phyloP scores from a whole-genome alignment of 306 rosid genomes.

The Lotus japonicus region DNA sequence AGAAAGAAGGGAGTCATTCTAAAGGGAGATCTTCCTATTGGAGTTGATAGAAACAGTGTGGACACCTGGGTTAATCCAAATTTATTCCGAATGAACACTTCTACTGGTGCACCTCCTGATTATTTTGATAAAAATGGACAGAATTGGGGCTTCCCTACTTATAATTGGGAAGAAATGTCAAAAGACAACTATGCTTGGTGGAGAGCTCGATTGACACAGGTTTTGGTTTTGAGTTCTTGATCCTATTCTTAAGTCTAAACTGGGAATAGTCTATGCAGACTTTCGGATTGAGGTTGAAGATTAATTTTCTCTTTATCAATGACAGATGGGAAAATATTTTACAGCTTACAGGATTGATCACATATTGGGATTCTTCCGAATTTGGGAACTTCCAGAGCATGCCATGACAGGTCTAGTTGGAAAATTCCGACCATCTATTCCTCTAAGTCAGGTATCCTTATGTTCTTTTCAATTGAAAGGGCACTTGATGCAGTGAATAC shows the following conservation, averaged over 20 bases:
- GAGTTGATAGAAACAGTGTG: slow-evolving; percentile 91
- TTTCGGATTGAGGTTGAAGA: slow-evolving; percentile 14
- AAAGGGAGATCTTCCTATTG: slow-evolving; percentile 98
- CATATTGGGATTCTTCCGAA: slow-evolving; percentile 90
- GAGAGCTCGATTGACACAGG: slow-evolving; percentile 93
- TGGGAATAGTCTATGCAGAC: slow-evolving; percentile 5
- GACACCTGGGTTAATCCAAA: slow-evolving; percentile 96
- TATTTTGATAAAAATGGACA: slow-evolving; percentile 98
- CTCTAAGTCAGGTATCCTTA: slow-evolving; percentile 71
- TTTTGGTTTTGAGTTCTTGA: slow-evolving; percentile 27
- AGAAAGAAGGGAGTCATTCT: slow-evolving; percentile 80
- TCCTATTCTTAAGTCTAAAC: neutral
- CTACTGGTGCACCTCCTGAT: slow-evolving; percentile 99
- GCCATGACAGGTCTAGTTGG: slow-evolving; percentile 85
- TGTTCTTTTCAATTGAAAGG: slow-evolving; percentile 1
- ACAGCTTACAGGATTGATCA: slow-evolving; percentile 97
- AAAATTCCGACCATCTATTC: slow-evolving; percentile 94
- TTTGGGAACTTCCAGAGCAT: slow-evolving; percentile 98
- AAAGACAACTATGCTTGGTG: slow-evolving; percentile 96
- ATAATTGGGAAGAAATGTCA: slow-evolving; percentile 99
- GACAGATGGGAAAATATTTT: slow-evolving; percentile 94
- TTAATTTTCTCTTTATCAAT: slow-evolving; percentile 32
- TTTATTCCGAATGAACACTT: slow-evolving; percentile 89
- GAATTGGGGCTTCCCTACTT: slow-evolving; percentile 99
- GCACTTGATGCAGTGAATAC: slow-evolving; percentile 1